Base-by-base conservation (phyloP, 2,329 filamentous ascomycete species). In the Hypoxylon rubiginosum region DNA sequence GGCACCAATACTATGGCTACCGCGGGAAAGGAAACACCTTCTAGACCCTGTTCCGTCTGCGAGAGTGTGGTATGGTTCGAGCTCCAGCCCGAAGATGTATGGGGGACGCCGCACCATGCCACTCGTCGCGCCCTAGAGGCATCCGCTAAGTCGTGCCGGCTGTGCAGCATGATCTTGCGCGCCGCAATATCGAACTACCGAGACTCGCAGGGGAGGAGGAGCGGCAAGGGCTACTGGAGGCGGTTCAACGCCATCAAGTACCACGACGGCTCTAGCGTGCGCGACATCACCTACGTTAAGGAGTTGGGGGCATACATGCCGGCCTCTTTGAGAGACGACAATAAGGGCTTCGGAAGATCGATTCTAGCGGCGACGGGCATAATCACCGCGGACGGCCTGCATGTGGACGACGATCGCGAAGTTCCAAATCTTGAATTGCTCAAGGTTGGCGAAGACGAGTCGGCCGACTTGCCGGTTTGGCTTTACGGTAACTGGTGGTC, bases 401-500 rank as follows among this genome's bases (percentile, higher is more conserved):
- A 66, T 41, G 49, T 62, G 9, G 49, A 54, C 4, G 49, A 55
- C 34, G 53, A 62, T 3, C 26, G 41, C n/a, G 49, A 62, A 11
- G 19, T 49, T 4, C 49, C 30, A 11, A 58, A 48, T 24, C 43
- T 56, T 10, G 45, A 62, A 17, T 19, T 26, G 8, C 26, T 52
- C 13, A 49, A 6, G 24, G 26, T 64, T 9, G 26, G 26, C 36
- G 57, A 64, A 21, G 52, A 55, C 13, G 56, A 62, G 19, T 45
- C 52, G 7, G 45, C 64, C 26, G 34, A 62, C 21, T 24, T 62
- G 30, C 55, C 58, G 2, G 64, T 61, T 13, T 64, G 56, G 56
- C 48, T 64, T 15, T 61, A 58, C 11, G 57, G 57, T 4, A 64
- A 61, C 21, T 64, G 53, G 53, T 67, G 57, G 65, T 32, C 53